Evolutionary conservation across 1,284 basidiomycete genomes (phyloP).

Genomic region (Tranzscheliella williamsii): DNA sequence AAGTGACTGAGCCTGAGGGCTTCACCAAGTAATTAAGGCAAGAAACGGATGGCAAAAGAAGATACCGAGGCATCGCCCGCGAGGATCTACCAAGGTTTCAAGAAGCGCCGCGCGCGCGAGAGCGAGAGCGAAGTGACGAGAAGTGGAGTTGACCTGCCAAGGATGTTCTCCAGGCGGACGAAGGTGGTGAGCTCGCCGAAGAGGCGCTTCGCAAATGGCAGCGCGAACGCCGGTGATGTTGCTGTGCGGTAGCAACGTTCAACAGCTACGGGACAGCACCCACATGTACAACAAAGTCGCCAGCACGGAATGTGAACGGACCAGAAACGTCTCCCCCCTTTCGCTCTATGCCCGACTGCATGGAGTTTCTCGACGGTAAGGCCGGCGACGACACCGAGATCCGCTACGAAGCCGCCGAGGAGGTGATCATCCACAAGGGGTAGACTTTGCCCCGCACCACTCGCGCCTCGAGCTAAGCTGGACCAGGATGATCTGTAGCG

Average conservation of each 20-base stretch:
- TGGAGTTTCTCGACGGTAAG: conserved; percentile 76
- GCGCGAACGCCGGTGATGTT: conserved; percentile 89
- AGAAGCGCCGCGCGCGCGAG: conserved; percentile 11
- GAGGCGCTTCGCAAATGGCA: conserved; percentile 92
- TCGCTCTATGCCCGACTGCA: conserved; percentile 70
- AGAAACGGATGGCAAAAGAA: conserved; percentile 78
- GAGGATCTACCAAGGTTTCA: conserved; percentile 70
- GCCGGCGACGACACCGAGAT: conserved; percentile 74
- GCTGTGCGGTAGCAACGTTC: conserved; percentile 92
- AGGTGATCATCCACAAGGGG: conserved; percentile 71
- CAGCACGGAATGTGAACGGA: conserved; percentile 93
- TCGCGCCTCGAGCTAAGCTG: conserved; percentile 97
- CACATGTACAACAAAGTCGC: conserved; percentile 86
- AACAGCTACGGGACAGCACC: conserved; percentile 75
- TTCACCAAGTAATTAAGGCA: neutral
- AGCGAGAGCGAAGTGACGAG: conserved; percentile 71
- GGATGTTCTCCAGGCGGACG: conserved; percentile 62
- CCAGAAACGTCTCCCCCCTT: conserved; percentile 94
- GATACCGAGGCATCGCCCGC: conserved; percentile 86
- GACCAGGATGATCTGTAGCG: conserved; percentile 96
- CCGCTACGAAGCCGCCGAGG: conserved; percentile 71
- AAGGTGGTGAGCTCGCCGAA: conserved; percentile 68
- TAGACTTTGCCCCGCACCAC: conserved; percentile 95
- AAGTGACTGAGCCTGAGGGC: neutral
- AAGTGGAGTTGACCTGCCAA: conserved; percentile 36